Conservation (phyloP, 768 basidiomycete genomes). For the Mycena belliarum region DNA sequence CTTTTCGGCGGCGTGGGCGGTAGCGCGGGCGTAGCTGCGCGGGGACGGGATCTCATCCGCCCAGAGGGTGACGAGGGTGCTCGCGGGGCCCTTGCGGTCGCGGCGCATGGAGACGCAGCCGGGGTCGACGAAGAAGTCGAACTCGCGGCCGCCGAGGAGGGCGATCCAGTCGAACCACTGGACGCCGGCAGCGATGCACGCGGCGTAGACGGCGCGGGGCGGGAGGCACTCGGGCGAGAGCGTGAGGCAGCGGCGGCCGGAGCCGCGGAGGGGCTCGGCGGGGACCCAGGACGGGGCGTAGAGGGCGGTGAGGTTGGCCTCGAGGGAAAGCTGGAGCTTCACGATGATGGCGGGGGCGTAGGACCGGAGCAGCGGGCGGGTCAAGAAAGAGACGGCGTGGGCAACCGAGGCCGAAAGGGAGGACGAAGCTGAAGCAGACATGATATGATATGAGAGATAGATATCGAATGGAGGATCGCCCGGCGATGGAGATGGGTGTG, state of each 20-base stretch:
- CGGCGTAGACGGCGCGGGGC: constrained; percentile 68
- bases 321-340: constrained; percentile 71
- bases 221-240: constrained; percentile 70
- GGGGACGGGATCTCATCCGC: constrained; percentile 49
- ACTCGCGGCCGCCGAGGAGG: constrained; percentile 65
- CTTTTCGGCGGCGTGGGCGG: constrained; percentile 3
- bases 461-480: constrained; percentile 47
- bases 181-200: constrained; percentile 67
- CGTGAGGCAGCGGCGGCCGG: constrained; percentile 72
- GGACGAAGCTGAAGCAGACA: constrained; percentile 47
- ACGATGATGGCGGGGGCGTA: constrained; percentile 64
- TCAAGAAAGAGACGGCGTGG: constrained; percentile 75
- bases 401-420: constrained; percentile 68
- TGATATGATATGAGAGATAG: constrained; percentile 26
- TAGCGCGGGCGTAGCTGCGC: constrained; percentile 12
- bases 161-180: constrained; percentile 84
- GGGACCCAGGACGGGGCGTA: constrained; percentile 69
- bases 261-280: constrained; percentile 64
- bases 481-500: constrained; percentile 56
- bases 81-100: constrained; percentile 37
- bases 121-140: constrained; percentile 82
- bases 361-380: constrained; percentile 56
- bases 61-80: constrained; percentile 66
- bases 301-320: constrained; percentile 70
- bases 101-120: constrained; percentile 73